A percentile compares a stretch with the other conserved stretches of the same genome.
These are phyloP conservation scores for Pythium folliculosum DNA, from an alignment of 352 stramenopile genomes.

Conservation along the genomic window DNA sequence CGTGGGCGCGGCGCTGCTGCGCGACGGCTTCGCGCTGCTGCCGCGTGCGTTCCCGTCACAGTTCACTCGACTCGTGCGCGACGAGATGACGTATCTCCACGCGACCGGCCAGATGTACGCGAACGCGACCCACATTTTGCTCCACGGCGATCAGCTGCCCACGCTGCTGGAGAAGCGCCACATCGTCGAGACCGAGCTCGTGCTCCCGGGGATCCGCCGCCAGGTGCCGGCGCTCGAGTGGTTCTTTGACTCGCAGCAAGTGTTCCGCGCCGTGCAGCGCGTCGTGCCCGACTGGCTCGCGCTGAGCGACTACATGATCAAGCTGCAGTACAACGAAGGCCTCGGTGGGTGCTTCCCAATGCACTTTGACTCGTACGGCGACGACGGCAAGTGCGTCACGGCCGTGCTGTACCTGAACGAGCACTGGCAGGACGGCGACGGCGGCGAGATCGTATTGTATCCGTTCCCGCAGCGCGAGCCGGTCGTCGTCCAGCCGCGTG, in stretches of 20 bases:
- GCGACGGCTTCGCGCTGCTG: constrained; percentile 59
- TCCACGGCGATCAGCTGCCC: constrained; percentile 33
- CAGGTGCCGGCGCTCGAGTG: constrained; percentile 47
- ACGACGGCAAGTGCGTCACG: constrained; percentile 83
- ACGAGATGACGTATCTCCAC: constrained; percentile 56
- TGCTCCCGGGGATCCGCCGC: constrained; percentile 38
- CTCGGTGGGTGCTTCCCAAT: constrained; percentile 80
- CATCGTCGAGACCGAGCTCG: constrained; percentile 84
- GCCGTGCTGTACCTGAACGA: constrained; percentile 87
- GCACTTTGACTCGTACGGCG: constrained; percentile 85
- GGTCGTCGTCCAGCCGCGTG: constrained; percentile 50
- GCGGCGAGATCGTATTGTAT: constrained; percentile 81
- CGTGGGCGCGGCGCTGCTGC: constrained; percentile 35
- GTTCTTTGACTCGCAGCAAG: constrained; percentile 62
- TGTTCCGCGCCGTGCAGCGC: constrained; percentile 45
- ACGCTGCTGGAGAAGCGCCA: constrained; percentile 74
- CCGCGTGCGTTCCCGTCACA: constrained; percentile 43
- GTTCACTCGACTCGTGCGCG: constrained; percentile 47
- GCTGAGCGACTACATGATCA: constrained; percentile 61
- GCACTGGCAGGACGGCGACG: constrained; percentile 63
- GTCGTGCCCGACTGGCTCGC: constrained; percentile 45
- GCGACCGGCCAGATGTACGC: constrained; percentile 56
- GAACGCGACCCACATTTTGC: constrained; percentile 79
- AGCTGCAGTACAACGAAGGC: constrained; percentile 82
- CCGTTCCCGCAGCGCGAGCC: constrained; percentile 59